phyloP scores from a whole-genome alignment of 257 asterid species.

The Solanum habrochaites region DNA sequence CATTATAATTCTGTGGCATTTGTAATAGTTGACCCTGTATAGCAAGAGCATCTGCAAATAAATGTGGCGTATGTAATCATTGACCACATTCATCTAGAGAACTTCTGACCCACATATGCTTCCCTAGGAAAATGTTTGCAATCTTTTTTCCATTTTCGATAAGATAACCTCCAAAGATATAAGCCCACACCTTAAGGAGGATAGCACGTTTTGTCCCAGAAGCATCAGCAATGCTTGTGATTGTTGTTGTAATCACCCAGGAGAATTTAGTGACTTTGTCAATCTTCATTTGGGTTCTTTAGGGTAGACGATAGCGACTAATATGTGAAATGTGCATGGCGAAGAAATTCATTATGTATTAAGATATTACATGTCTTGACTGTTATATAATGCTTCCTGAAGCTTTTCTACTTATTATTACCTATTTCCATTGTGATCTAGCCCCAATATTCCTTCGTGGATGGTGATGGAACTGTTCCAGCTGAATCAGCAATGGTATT shows the following conservation, averaged over 20 bases:
- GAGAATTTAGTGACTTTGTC: background rate
- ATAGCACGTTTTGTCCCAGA: background rate
- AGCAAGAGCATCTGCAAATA: background rate
- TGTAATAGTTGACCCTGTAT: background rate
- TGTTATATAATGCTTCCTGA: background rate
- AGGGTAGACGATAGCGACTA: background rate
- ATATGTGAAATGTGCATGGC: background rate
- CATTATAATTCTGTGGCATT: background rate
- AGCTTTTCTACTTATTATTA: background rate
- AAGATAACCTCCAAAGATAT: background rate
- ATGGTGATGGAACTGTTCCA: conserved; percentile 97
- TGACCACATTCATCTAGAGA: background rate
- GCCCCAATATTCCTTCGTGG: conserved; percentile 67
- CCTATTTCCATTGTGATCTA: conserved; percentile 12
- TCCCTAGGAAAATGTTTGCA: background rate
- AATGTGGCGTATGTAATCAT: background rate
- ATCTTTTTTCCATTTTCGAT: background rate
- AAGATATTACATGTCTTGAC: background rate
- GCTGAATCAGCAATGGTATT: conserved; percentile 80
- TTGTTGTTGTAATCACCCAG: background rate
- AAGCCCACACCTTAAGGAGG: background rate
- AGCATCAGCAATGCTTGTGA: background rate
- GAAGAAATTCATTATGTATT: background rate
- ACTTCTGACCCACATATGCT: background rate
- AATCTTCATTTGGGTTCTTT: background rate